A percentile compares a stretch with the other conserved stretches of the same genome.
Conservation (phyloP, 768 basidiomycete genomes). For the Kondoa malvinella region DNA sequence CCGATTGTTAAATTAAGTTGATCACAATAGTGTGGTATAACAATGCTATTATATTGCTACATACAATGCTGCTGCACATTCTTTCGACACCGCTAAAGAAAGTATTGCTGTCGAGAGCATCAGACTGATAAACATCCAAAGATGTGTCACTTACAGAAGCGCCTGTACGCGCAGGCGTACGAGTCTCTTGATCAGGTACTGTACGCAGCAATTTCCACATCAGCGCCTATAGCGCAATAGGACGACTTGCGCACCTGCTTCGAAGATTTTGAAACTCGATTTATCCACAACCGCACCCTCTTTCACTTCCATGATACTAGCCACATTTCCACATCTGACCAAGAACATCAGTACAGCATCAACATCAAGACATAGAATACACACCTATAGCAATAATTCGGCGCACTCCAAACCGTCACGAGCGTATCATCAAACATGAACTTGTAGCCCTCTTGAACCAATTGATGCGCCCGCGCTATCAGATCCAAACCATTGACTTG, state of each 20-base stretch:
- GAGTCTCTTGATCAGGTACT: conserved; percentile 19
- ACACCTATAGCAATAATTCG: conserved; percentile 64
- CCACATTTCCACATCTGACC: conserved; percentile 57
- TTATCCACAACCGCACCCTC: conserved; percentile 33
- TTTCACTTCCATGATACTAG: conserved; percentile 69
- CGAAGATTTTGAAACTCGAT: conserved; percentile 22
- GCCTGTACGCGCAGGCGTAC: conserved; percentile 11
- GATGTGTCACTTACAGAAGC: conserved; percentile 19
- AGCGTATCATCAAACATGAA: conserved; percentile 35
- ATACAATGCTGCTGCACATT: neutral
- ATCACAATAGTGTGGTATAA: neutral
- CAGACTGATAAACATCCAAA: too few species aligned
- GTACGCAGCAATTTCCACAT: neutral
- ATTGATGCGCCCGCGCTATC: conserved; percentile 88
- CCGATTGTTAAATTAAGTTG: neutral
- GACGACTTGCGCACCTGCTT: conserved; percentile 14
- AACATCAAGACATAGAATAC: neutral
- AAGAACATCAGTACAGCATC: conserved; percentile 31
- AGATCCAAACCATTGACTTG: conserved; percentile 72
- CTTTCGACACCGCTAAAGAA: conserved; percentile 1
- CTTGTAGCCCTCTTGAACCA: conserved; percentile 72
- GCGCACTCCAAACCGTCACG: conserved; percentile 85
- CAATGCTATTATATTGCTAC: neutral
- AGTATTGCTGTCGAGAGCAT: conserved; percentile 16
- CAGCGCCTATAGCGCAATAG: neutral